Evolutionary conservation across 164 flowering plant genomes (phyloP), one percentile per base, ranked within the genome.

Genomic region (Vitis amurensis): DNA sequence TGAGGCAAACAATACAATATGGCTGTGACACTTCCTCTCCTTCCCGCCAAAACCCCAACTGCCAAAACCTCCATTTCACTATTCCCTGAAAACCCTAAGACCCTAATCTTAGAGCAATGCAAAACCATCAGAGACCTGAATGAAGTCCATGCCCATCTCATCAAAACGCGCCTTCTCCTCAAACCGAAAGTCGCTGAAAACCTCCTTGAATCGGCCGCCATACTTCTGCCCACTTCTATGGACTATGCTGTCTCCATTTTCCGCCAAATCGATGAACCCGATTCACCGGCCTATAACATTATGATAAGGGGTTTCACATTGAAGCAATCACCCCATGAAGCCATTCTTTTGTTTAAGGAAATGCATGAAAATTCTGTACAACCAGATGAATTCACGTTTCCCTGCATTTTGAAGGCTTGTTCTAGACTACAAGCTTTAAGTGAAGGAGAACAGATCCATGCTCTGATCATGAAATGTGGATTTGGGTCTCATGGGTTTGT

Each of bases 121-220:
- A 85, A 81, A 67, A 85, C 80, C 70, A 30, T 67, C 71, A 81
- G 57, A 66, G 81, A 83, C 59, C 68, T 81, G 51, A 74, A 66
- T 49, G 80, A 80, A 78, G 62, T 85, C 57, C 89, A 83, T 16
- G 83, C 87, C 55, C 81, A 78, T 70, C 71, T 80, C 65, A 74
- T 86, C 82, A 84, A 84, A 70, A 79, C 87, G 55, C 78, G 81
- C 52, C 80, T 68, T 14, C 52, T 72, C 50, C 73, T 66, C 78
- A 66, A 78, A 67, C 84, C 85, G 10, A 3, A 69, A 37, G 44
- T 78, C 11, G 67, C 75, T 27, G 82, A 74, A 70, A 63, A 75
- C 79, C 76, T 84, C 63, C 88, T 86, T 4, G 90, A 86, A 59
- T 73, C 83, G 27, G 76, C 83, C 7, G 84, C 86, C 12, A 74